Evolutionary conservation across 352 stramenopile species (phyloP), one percentile per base, ranked within the genome.

Genomic region (Sclerospora graminicola): DNA sequence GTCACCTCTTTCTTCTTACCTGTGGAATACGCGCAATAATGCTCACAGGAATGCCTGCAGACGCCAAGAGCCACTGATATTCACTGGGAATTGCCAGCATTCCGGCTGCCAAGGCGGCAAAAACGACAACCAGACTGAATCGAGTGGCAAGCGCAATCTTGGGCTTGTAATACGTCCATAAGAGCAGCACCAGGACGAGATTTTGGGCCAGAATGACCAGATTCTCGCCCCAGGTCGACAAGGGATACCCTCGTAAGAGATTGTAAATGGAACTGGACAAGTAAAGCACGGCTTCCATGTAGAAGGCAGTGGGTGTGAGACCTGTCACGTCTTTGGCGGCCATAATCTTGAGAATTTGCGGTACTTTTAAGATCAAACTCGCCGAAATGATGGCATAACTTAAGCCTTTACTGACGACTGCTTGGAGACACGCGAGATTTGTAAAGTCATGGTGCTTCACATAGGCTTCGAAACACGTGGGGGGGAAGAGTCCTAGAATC

Each of bases 261-360:
- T 94, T 94, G 74, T 94, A 94, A 24, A 82, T 60, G 21, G 82
- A 82, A 42, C 63, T 75, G 18, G 78, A 88, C 30, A 86, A 51
- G 56, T 87, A 94, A 13, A 89, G 69, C 40, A 90, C 57, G 21
- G 82, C 77, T 30, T 94, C 82, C 64, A 94, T 82, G 71, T 94
- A 94, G 58, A 94, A 94, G 21, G 77, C 86, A 24, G 76, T 64
- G 6, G 81, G 80, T 18, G 76, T 94, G 41, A 94, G 66, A 0
- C 82, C 82, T 33, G 80, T 90, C 33, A 92, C 82, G 39, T 89
- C 76, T 41, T 74, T 83, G 15, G 76, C 82, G 5, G 52, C 41
- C 18, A 92, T 14, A 45, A 94, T 92, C 68, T 94, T 94, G 44
- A 94, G 59, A 58, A 94, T 94, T 53, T 94, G 82, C 31, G 82